Evolutionary conservation across 2,329 filamentous ascomycete genomes (phyloP), one percentile per base, ranked within the genome.

Genomic region (Claviceps monticola): DNA sequence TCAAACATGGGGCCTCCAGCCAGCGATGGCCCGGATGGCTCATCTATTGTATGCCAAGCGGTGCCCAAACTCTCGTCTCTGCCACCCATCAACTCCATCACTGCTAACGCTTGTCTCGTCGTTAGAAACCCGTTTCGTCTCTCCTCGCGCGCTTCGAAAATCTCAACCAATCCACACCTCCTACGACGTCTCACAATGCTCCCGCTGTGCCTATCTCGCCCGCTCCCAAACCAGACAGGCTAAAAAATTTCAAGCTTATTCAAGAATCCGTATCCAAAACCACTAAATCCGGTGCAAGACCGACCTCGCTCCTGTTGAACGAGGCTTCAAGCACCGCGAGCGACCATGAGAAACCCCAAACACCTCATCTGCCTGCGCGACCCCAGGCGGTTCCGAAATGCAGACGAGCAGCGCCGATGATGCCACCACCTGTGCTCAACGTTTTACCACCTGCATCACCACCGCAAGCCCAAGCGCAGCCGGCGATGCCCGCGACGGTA

Each of bases 81-180:
- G 21, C 4, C 41, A 41, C 14, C 19, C 7, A 17, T 13, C 26
- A 37, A n/a, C 17, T 11, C 13, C 23, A 17, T 36, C 7, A 29
- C 9, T 42, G 44, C 39, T 46, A 17, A 53, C 21, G 11, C 9
- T 41, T 23, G 19, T 11, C 1, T 39, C 49, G 21, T 42, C 26
- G 43, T 7, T 56, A 88, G 84, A 87, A 83, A 71, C 86, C 88
- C 26, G 86, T 93, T 49, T 93, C 87, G 49, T 90, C 86, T 49
- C 73, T 93, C 55, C 78, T 83, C 55, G 87, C 85, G 56, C 83
- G 86, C 60, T 93, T 91, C 65, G 87, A 93, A 72, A 88, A 84
- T 63, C 81, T 91, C 59, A 62, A 61, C 55, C 61, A 58, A 51
- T 54, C 56, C 50, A 36, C 55, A 4, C 44, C 56, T 55, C 55